Evolutionary conservation across 2,329 filamentous ascomycete species (phyloP).

Genomic region (Geosmithia morbida): DNA sequence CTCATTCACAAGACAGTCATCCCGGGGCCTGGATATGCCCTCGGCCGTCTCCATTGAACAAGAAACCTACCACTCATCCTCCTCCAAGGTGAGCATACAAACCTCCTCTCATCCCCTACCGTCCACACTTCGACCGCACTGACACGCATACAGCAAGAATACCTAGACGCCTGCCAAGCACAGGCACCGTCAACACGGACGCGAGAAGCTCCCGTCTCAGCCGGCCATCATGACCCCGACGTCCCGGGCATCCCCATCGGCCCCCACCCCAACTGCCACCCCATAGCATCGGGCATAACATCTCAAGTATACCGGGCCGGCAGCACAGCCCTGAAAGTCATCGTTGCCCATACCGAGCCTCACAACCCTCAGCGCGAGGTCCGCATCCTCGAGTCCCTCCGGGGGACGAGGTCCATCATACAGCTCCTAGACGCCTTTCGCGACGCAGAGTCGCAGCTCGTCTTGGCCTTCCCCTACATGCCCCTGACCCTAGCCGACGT

Average conservation of each 20-base stretch:
- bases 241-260: conserved; percentile 31
- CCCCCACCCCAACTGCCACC: conserved; percentile 34
- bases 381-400: conserved; percentile 50
- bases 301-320: conserved; percentile 67
- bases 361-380: conserved; percentile 74
- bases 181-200: not conserved
- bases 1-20: not conserved
- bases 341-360: conserved; percentile 53
- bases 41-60: conserved; percentile 53
- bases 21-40: conserved; percentile 7
- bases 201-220: not conserved
- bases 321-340: conserved; percentile 66
- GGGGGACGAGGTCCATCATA: conserved; percentile 44
- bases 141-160: not conserved
- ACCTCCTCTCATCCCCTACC: conserved; percentile 1
- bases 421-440: conserved; percentile 60
- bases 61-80: conserved; percentile 42
- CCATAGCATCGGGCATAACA: conserved; percentile 55
- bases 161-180: not conserved
- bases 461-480: conserved; percentile 78
- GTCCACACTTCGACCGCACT: not conserved
- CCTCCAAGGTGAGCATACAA: conserved; percentile 42
- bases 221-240: not conserved
- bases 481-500: conserved; percentile 57
- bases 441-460: conserved; percentile 54